A percentile compares a stretch with the other conserved stretches of the same genome.
Evolutionary conservation across 768 basidiomycete species (phyloP).

Genomic region (Rhizopogon rudus): DNA sequence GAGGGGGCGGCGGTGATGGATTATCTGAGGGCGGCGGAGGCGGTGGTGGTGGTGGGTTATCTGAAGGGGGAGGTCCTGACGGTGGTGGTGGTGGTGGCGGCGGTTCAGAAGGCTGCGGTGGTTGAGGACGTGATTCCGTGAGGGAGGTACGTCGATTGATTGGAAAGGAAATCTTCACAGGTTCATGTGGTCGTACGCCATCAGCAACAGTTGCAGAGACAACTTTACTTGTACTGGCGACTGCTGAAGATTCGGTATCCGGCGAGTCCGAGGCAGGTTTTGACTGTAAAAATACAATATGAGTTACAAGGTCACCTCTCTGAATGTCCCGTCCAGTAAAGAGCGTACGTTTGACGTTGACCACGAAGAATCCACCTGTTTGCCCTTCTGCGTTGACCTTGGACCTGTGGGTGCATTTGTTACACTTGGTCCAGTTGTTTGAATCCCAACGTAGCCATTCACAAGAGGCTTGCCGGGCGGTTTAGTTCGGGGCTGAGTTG

Average conservation of each 20-base stretch:
- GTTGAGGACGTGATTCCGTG: constrained; percentile 22
- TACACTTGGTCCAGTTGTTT: constrained; percentile 19
- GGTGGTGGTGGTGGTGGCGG: constrained; percentile 34
- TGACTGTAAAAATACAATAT: constrained; percentile 11
- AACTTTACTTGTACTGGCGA: constrained; percentile 10
- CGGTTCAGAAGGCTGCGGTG: constrained; percentile 33
- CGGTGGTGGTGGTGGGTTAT: constrained; percentile 20
- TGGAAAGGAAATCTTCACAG: constrained; percentile 27
- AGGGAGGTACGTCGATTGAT: constrained; percentile 24
- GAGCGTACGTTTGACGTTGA: constrained; percentile 29
- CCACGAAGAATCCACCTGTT: constrained; percentile 35
- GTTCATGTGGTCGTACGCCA: constrained; percentile 26
- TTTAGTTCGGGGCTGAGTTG: constrained; percentile 21
- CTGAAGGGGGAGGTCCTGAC: constrained; percentile 23
- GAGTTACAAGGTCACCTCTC: not conserved
- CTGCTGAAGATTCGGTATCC: constrained; percentile 3
- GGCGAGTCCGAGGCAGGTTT: constrained; percentile 9
- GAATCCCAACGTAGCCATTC: constrained; percentile 35
- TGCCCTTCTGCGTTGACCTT: constrained; percentile 35
- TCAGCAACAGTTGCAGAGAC: constrained; percentile 22
- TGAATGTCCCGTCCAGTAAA: not conserved
- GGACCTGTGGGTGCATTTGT: constrained; percentile 27
- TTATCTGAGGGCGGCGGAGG: constrained; percentile 7
- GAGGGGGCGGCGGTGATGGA: constrained; percentile 15
- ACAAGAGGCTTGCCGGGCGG: constrained; percentile 34